These are phyloP conservation scores for Aspergillus carlsbadensis DNA, from an alignment of 495 filamentous ascomycete genomes.

Conservation along the genomic window DNA sequence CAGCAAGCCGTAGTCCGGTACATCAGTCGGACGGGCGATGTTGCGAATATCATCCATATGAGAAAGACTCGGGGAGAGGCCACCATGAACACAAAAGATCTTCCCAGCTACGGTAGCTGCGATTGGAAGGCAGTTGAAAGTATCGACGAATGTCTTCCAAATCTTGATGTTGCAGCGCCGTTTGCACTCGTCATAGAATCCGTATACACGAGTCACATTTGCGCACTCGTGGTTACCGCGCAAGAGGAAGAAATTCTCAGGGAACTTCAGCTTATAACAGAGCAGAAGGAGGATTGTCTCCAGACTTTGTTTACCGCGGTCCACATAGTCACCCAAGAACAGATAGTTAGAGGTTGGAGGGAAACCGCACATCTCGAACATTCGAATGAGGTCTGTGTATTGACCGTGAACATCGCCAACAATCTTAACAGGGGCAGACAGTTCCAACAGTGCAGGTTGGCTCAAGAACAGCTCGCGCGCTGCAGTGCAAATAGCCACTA, in stretches of 20 bases:
- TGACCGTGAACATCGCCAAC: constrained; percentile 98
- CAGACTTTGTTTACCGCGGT: constrained; percentile 94
- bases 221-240: constrained; percentile 98
- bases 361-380: constrained; percentile 99
- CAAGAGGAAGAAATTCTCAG: constrained; percentile 97
- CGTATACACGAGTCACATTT: constrained; percentile 97
- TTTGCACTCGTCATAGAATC: constrained; percentile 99
- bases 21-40: constrained; percentile 93
- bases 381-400: constrained; percentile 93
- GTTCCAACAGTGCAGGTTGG: constrained; percentile 88
- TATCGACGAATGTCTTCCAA: constrained; percentile 99
- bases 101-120: constrained; percentile 96
- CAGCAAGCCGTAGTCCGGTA: constrained; percentile 93
- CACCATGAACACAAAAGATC: constrained; percentile 98
- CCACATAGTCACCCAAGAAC: constrained; percentile 97
- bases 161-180: constrained; percentile 95
- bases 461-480: constrained; percentile 85
- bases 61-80: constrained; percentile 83
- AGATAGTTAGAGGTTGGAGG: constrained; percentile 92
- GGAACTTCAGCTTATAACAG: constrained; percentile 98
- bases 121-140: constrained; percentile 95
- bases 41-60: constrained; percentile 99
- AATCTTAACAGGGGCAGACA: constrained; percentile 97
- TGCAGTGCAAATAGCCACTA: constrained; percentile 84
- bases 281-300: constrained; percentile 94